Conservation (phyloP, 2,329 filamentous ascomycete species). For the Pseudocercospora fuligena region DNA sequence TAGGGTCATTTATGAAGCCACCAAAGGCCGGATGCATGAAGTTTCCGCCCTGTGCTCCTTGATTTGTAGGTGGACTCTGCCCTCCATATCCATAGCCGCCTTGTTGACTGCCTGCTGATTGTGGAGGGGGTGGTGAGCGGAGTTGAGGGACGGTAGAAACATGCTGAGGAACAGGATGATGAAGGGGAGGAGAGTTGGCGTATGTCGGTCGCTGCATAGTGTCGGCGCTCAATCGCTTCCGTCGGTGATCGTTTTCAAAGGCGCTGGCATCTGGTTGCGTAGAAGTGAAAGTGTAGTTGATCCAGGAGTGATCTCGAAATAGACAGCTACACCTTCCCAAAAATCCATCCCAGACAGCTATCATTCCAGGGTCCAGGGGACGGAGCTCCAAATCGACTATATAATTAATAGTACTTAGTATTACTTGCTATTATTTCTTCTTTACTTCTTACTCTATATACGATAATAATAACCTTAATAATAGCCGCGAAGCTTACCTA, state of each 20-base stretch:
- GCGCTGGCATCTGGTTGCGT: slow-evolving; percentile 5
- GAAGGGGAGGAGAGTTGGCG: slow-evolving; percentile 84
- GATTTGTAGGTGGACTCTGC: slow-evolving; percentile 57
- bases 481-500: too few species aligned
- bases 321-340: background rate
- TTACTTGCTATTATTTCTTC: too few species aligned
- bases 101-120: slow-evolving; percentile 69
- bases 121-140: slow-evolving; percentile 84
- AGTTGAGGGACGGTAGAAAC: slow-evolving; percentile 97
- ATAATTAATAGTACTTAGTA: too few species aligned
- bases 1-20: slow-evolving; percentile 93
- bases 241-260: background rate
- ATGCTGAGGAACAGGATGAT: slow-evolving; percentile 97
- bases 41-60: slow-evolving; percentile 34
- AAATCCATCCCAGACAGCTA: slow-evolving; percentile 7
- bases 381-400: too few species aligned
- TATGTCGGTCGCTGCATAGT: slow-evolving; percentile 87
- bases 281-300: background rate
- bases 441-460: too few species aligned
- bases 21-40: slow-evolving; percentile 70
- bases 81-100: slow-evolving; percentile 67
- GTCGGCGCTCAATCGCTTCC: background rate
- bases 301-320: background rate
- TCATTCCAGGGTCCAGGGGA: too few species aligned
- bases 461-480: too few species aligned